Base-by-base conservation (phyloP, 441 rosid genomes). In the Aquilaria agallochum region DNA sequence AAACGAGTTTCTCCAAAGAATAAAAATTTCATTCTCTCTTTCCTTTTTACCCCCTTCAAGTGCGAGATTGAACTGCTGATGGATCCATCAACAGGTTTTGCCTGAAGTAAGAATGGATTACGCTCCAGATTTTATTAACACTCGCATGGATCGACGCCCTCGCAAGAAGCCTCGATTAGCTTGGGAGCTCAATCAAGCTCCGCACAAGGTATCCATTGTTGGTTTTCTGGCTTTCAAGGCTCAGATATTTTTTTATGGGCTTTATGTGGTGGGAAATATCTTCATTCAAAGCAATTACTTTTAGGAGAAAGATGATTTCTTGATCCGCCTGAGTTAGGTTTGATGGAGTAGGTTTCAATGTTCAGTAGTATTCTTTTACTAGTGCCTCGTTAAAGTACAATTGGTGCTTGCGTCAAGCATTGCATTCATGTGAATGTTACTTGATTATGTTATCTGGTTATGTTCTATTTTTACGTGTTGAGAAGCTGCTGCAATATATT, bases 131-230 rank as follows among this genome's bases (percentile, higher is more conserved):
- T 78, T 80, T 50, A 75, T 80, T 55, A 85, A 72, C 47, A 68
- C 53, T 74, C 80, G 74, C 65, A 75, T 81, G 78, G 89, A 83
- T 76, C 80, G 81, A 60, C 89, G 87, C 50, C 92, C 92, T 49
- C 62, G 81, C 66, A 86, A 86, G 77, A 78, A 79, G 53, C 78
- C 81, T 13, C 72, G 84, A 56, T 73, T 83, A 51, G 84, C 73
- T 70, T 81, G 87, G 87, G 86, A 86, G 50, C 55, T 74, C 48
- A 76, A 79, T 62, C 82, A 79, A 72, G 48, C 76, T 56, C 77
- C 62, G 11, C 45, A 75, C 0, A 81, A 83, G 92, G 89, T 86
- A 76, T 46, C 2, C 36, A 40, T 59, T 59, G 55, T n/a, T 53
- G 33, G 11, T 31, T 20, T n/a, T 36, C 44, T 9, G 20, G 33